Percentiles rank a stretch among this genome's conserved stretches.
phyloP scores from a whole-genome alignment of 306 rosid genomes.

The Acacia melanoxylon region DNA sequence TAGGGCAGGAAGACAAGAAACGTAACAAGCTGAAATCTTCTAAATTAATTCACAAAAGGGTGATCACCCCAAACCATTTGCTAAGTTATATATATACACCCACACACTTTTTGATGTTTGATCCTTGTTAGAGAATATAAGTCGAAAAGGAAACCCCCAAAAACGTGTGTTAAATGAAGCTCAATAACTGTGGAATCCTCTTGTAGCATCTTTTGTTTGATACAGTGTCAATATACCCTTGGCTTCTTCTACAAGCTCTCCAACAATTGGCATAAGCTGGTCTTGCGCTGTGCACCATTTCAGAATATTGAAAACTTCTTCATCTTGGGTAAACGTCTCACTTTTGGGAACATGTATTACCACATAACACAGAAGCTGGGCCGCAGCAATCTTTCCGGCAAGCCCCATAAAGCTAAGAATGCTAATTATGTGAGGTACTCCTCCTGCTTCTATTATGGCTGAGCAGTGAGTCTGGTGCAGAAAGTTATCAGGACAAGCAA shows the following conservation, averaged over 20 bases:
- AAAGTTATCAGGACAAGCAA: slow-evolving; percentile 52
- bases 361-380: slow-evolving; percentile 44
- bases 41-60: neutral
- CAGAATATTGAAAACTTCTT: slow-evolving; percentile 42
- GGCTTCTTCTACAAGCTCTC: slow-evolving; percentile 46
- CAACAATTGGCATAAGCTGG: slow-evolving; percentile 36
- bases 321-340: slow-evolving; percentile 56
- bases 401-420: slow-evolving; percentile 48
- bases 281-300: slow-evolving; percentile 51
- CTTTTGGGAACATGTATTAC: slow-evolving; percentile 56
- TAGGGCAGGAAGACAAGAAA: neutral
- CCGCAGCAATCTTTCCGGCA: slow-evolving; percentile 39
- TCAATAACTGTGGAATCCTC: slow-evolving; percentile 47
- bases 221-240: slow-evolving; percentile 55
- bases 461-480: slow-evolving; percentile 58
- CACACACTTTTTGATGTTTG: neutral
- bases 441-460: slow-evolving; percentile 57
- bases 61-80: neutral
- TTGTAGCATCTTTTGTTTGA: slow-evolving; percentile 51
- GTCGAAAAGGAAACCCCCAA: neutral
- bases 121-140: neutral
- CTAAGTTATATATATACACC: neutral
- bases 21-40: neutral
- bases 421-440: slow-evolving; percentile 53
- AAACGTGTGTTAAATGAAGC: neutral